phyloP scores from a whole-genome alignment of 2,329 filamentous ascomycete genomes.

The Bipolaris oryzae region DNA sequence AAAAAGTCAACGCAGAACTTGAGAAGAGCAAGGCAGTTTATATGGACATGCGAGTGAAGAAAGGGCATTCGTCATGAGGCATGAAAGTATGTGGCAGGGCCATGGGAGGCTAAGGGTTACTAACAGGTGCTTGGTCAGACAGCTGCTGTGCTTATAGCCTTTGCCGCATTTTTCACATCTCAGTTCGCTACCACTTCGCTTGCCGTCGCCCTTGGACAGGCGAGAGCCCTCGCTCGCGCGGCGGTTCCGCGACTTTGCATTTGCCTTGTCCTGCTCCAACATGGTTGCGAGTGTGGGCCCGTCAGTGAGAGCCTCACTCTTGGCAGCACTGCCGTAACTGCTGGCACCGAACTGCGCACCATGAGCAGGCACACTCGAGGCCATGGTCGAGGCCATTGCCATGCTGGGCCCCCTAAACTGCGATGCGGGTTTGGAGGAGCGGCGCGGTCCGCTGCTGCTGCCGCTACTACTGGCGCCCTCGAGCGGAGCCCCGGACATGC shows the following conservation, averaged over 20 bases:
- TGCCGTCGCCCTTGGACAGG: conserved; percentile 76
- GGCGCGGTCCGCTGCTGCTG: conserved; percentile 58
- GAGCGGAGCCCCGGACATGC: conserved; percentile 66
- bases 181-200: conserved; percentile 83
- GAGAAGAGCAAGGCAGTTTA: conserved; percentile 17
- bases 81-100: conserved; percentile 53
- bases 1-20: conserved; percentile 43
- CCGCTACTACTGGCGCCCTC: conserved; percentile 42
- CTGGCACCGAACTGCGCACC: conserved; percentile 44
- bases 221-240: conserved; percentile 86
- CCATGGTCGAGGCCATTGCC: conserved; percentile 67
- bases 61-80: conserved; percentile 49
- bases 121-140: conserved; percentile 99
- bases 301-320: conserved; percentile 68
- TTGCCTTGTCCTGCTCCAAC: conserved; percentile 54
- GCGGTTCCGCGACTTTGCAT: conserved; percentile 61
- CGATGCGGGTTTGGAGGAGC: conserved; percentile 65
- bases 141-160: conserved; percentile 99
- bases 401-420: conserved; percentile 54
- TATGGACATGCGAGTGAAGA: conserved; percentile 22
- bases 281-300: conserved; percentile 63
- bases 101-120: conserved; percentile 65
- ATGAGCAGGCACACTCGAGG: conserved; percentile 70
- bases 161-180: conserved; percentile 98
- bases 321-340: conserved; percentile 49